Evolutionary conservation across 192 early-diverging fungal genomes (phyloP), one percentile per base, ranked within the genome.

Genomic region (Coemansia sp.): DNA sequence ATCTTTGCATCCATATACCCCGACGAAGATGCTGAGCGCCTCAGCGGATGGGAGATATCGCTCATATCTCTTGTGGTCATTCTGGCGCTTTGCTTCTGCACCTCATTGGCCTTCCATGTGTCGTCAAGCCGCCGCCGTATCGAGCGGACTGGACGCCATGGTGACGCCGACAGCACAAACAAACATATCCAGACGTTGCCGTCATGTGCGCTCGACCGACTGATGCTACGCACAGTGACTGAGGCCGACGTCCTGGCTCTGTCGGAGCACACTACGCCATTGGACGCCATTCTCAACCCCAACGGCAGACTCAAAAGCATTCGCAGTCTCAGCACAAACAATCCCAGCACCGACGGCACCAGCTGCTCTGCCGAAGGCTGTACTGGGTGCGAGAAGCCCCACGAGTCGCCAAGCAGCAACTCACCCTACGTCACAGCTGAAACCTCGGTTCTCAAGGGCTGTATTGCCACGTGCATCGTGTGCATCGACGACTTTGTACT

Each of bases 401-500:
- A 61, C 7, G 59, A 61, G 38, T 61, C 35, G 38, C 7, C 21
- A 14, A 19, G 19, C 37, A 19, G 39, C 59, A 61, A 32, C 5
- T 3, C 2, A 4, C 38, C 37, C 26, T 40, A 19, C 28, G 40
- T 8, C 26, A 14, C 6, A 11, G 30, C 21, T 0, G 64, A 40
- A 23, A 40, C 58, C 4, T 35, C 58, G 0, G n/a, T 52, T 30
- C 64, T 77, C 42, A 69, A 69, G 61, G 76, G 80, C 17, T 75
- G 72, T 40, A 83, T 83, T 57, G 72, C 80, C 40, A 84, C 82
- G 4, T 84, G 83, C 59, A 80, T 77, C 42, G 78, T 84, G n/a
- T 84, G 83, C 60, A 84, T 84, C 33, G 83, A 84, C 35, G 83
- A 84, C 49, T 84, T 84, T 72, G 75, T 70, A 0, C 70, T 72